Evolutionary conservation across 2,329 filamentous ascomycete genomes (phyloP).

Genomic region (Daldinia eschscholtzii): DNA sequence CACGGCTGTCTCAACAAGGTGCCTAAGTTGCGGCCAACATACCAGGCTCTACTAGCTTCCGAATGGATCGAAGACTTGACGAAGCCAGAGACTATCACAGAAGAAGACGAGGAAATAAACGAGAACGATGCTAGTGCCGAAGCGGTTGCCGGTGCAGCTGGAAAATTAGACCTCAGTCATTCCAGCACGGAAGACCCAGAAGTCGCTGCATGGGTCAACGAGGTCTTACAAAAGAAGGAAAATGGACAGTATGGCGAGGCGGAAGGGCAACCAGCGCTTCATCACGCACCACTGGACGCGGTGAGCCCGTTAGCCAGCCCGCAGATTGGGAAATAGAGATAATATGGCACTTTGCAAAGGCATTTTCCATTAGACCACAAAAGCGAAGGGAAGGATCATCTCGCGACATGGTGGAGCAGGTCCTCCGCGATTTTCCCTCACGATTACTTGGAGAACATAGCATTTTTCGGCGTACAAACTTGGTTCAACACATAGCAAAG

Average conservation of each 20-base stretch:
- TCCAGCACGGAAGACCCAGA: slow-evolving; percentile 77
- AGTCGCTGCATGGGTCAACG: slow-evolving; percentile 86
- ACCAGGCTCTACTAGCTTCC: slow-evolving; percentile 88
- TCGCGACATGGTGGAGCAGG: slow-evolving; percentile 39
- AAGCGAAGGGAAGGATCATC: slow-evolving; percentile 16
- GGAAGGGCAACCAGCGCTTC: slow-evolving; percentile 80
- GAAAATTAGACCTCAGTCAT: slow-evolving; percentile 58
- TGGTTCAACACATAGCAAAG: slow-evolving; percentile 38
- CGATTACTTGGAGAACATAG: slow-evolving; percentile 47
- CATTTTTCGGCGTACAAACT: slow-evolving; percentile 49
- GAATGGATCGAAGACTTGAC: slow-evolving; percentile 84
- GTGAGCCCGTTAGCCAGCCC: slow-evolving; percentile 67
- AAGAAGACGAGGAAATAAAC: slow-evolving; percentile 55
- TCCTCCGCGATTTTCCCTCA: slow-evolving; percentile 37
- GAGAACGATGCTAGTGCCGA: slow-evolving; percentile 55
- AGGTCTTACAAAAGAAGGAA: slow-evolving; percentile 75
- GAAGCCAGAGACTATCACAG: slow-evolving; percentile 69
- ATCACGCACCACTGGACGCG: slow-evolving; percentile 85
- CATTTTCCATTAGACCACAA: slow-evolving; percentile 29
- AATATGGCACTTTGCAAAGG: slow-evolving; percentile 10
- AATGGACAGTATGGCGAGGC: slow-evolving; percentile 65
- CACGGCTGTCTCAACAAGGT: slow-evolving; percentile 91
- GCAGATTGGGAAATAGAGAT: slow-evolving; percentile 31
- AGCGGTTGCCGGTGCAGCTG: slow-evolving; percentile 59
- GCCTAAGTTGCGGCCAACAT: slow-evolving; percentile 91